Base-by-base conservation (phyloP, 495 filamentous ascomycete species). In the Cladorrhinum samala region DNA sequence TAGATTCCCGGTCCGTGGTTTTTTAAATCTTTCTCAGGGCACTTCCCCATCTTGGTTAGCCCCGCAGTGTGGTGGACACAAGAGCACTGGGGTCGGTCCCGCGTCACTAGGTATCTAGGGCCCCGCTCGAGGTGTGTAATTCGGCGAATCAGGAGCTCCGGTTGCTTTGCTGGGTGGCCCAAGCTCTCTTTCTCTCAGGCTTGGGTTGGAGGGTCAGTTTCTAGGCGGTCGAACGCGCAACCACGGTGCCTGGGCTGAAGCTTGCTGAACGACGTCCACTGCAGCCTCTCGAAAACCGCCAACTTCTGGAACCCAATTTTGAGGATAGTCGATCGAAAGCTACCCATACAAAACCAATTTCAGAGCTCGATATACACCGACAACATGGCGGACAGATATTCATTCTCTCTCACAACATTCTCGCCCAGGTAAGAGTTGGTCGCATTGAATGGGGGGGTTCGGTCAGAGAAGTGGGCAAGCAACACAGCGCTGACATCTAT, bases 321-420 rank as follows among this genome's bases (percentile, higher is more conserved):
- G 20, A 0, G 25, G 23, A 27, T 21, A 20, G 7, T 24, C 37
- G 41, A 45, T 51, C 44, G 39, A 57, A 51, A 52, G 25, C 49
- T 44, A 45, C 52, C 17, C 57, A 14, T 47, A 40, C 60, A 45
- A 51, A 36, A 21, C 11, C 21, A 49, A 41, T 21, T 24, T 11
- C 23, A 20, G 18, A 41, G n/a, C 27, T 20, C 36, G 40, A 38
- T 16, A 17, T 40, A 55, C 9, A 49, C 19, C 27, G 38, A 17
- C 59, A 74, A 57, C 66, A 99, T 99, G 93, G 91, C 93, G 59
- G 94, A 99, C 75, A 82, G 94, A 77, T 99, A 99, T 72, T 96
- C 93, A 43, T 99, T 97, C 85, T 97, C 94, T 37, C 80, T 99
- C 64, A 99, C 93, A 46, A 99, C 93, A 53, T 99, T 99, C 85